A percentile compares a stretch with the other conserved stretches of the same genome.
Evolutionary conservation across 768 basidiomycete genomes (phyloP).

Genomic region (Scleroderma bovista): DNA sequence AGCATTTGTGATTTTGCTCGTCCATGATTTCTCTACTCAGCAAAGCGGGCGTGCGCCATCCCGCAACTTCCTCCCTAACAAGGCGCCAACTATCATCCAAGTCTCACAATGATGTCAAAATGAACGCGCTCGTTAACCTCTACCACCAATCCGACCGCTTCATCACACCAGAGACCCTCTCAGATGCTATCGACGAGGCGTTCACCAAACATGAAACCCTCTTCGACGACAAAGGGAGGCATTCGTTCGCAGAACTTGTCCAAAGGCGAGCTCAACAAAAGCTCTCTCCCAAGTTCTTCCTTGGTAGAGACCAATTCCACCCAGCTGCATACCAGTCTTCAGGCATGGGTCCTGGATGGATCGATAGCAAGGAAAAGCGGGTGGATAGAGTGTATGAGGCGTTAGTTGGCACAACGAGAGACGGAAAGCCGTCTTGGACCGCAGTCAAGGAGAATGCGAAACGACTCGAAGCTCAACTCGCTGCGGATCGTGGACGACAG

Average conservation of each 20-base stretch:
- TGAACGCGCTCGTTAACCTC: conserved; percentile 70
- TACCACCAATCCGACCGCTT: conserved; percentile 73
- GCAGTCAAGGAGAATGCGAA: conserved; percentile 25
- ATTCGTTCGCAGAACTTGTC: conserved; percentile 11
- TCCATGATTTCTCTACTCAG: neutral
- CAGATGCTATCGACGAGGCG: conserved; percentile 56
- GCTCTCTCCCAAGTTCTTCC: conserved; percentile 19
- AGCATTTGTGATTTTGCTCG: too few species aligned
- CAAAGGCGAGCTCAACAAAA: conserved; percentile 8
- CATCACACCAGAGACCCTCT: conserved; percentile 67
- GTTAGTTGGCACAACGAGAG: conserved; percentile 24
- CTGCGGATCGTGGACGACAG: conserved; percentile 7
- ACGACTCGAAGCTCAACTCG: conserved; percentile 15
- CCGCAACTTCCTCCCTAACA: neutral
- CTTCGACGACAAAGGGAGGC: conserved; percentile 11
- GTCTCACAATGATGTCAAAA: conserved; percentile 28
- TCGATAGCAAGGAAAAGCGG: conserved; percentile 21
- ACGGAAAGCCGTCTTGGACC: conserved; percentile 30
- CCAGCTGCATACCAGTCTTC: conserved; percentile 7
- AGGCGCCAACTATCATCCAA: conserved; percentile 20
- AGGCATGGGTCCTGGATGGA: conserved; percentile 28
- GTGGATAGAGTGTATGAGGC: conserved; percentile 19
- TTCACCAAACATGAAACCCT: conserved; percentile 34
- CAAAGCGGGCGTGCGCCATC: neutral
- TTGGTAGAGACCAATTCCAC: conserved; percentile 20